Evolutionary conservation across 495 filamentous ascomycete genomes (phyloP).

Genomic region (Apodospora peruviana): DNA sequence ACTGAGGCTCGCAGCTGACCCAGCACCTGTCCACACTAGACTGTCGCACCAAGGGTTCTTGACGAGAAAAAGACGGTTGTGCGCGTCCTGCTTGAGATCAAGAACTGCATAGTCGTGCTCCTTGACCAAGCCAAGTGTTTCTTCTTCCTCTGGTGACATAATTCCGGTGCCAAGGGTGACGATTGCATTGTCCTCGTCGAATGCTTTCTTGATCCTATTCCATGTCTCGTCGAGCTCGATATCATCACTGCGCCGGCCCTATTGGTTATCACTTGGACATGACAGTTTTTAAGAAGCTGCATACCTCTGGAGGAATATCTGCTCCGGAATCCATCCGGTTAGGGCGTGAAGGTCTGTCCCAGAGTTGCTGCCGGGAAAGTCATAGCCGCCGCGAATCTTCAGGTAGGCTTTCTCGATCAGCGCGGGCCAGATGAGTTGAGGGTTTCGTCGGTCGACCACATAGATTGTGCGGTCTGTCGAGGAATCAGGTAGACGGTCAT

Average conservation of each 20-base stretch:
- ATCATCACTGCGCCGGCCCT: slow-evolving; percentile 48
- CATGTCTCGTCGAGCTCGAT: slow-evolving; percentile 69
- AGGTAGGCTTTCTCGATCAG: slow-evolving; percentile 95
- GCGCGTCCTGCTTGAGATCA: slow-evolving; percentile 59
- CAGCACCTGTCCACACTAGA: slow-evolving; percentile 52
- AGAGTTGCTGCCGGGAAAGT: slow-evolving; percentile 98
- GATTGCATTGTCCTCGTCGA: slow-evolving; percentile 74
- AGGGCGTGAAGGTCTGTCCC: slow-evolving; percentile 87
- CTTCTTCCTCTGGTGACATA: slow-evolving; percentile 65
- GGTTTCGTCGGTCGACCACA: slow-evolving; percentile 82
- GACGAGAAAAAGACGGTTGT: slow-evolving; percentile 63
- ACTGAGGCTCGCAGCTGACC: slow-evolving; percentile 23
- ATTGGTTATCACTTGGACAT: not conserved
- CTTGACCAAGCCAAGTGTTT: slow-evolving; percentile 71
- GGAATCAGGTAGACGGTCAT: slow-evolving; percentile 84
- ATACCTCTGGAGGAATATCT: slow-evolving; percentile 77
- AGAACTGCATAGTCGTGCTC: slow-evolving; percentile 94
- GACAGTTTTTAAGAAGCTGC: not conserved
- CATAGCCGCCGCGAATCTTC: slow-evolving; percentile 94
- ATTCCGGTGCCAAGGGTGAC: slow-evolving; percentile 87
- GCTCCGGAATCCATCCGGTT: slow-evolving; percentile 95
- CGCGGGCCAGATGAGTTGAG: slow-evolving; percentile 79
- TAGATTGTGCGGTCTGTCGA: slow-evolving; percentile 66
- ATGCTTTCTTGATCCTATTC: slow-evolving; percentile 68
- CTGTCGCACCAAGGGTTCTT: slow-evolving; percentile 97